Conservation (phyloP, 345 rosid genomes). For the Citrus cavaleriei region DNA sequence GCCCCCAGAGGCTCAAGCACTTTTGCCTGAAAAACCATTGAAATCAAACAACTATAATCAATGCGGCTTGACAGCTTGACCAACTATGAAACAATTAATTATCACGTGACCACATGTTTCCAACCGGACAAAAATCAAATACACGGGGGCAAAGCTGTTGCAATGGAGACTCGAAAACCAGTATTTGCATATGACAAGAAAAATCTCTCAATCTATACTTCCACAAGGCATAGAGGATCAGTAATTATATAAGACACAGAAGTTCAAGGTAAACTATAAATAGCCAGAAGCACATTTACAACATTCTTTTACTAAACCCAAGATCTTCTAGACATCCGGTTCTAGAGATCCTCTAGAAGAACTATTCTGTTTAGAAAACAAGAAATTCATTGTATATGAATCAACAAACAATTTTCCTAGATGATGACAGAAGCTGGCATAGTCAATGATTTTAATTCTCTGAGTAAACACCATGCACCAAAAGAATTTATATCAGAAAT, state of each 20-base stretch:
- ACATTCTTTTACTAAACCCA: background rate
- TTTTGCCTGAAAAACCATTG: conserved; percentile 54
- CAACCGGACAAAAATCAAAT: background rate
- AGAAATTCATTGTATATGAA: background rate
- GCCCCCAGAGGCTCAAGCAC: conserved; percentile 98
- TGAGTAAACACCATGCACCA: background rate
- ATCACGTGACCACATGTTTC: background rate
- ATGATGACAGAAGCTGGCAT: background rate
- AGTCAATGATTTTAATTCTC: background rate
- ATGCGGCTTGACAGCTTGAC: background rate
- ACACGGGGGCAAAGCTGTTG: background rate
- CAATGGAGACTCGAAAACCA: background rate
- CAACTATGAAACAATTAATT: background rate
- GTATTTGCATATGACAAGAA: background rate
- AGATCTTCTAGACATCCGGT: background rate
- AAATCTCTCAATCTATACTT: background rate
- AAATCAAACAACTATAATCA: conserved; percentile 5
- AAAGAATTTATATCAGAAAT: background rate
- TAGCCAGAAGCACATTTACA: background rate
- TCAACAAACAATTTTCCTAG: background rate
- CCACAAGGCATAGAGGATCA: background rate
- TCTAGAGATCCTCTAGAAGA: background rate
- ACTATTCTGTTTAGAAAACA: background rate
- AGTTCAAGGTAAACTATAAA: background rate
- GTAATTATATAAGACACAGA: background rate